These are phyloP conservation scores for Saturnispora bothae DNA, from an alignment of 805 yeast genomes.

Conservation along the genomic window DNA sequence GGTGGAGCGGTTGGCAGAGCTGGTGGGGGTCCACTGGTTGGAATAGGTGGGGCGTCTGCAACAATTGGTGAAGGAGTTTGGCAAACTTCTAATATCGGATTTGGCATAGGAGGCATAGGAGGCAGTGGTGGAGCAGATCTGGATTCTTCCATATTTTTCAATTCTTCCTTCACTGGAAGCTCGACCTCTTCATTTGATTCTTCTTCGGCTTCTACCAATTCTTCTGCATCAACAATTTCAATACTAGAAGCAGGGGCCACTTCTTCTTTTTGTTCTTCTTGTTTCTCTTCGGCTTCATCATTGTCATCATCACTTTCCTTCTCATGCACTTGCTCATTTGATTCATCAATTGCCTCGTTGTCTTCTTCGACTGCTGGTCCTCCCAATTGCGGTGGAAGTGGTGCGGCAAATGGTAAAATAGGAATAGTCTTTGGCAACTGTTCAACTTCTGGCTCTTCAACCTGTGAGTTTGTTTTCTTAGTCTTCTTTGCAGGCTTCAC, in stretches of 20 bases:
- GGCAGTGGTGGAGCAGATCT: slow-evolving; percentile 2
- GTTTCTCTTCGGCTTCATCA: not conserved
- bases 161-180: not conserved
- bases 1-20: not conserved
- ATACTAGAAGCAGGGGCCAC: too few species aligned
- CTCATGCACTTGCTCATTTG: not conserved
- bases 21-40: not conserved
- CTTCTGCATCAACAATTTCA: slow-evolving; percentile 2
- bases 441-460: slow-evolving; percentile 13
- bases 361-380: slow-evolving; percentile 4
- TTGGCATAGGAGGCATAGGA: slow-evolving; percentile 3
- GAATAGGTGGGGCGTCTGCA: not conserved
- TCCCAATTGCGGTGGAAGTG: slow-evolving; percentile 6
- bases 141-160: not conserved
- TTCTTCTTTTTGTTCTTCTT: not conserved
- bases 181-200: not conserved
- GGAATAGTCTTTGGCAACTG: slow-evolving; percentile 35
- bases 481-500: slow-evolving; percentile 21
- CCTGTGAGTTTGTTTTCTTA: slow-evolving; percentile 13
- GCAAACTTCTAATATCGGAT: not conserved
- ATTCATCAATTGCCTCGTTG: not conserved
- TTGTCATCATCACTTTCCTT: slow-evolving; percentile 3
- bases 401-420: slow-evolving; percentile 39
- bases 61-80: not conserved
- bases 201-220: not conserved